Evolutionary conservation across 1,139 yeast genomes (phyloP).

Genomic region (Blastobotrys serpentis): DNA sequence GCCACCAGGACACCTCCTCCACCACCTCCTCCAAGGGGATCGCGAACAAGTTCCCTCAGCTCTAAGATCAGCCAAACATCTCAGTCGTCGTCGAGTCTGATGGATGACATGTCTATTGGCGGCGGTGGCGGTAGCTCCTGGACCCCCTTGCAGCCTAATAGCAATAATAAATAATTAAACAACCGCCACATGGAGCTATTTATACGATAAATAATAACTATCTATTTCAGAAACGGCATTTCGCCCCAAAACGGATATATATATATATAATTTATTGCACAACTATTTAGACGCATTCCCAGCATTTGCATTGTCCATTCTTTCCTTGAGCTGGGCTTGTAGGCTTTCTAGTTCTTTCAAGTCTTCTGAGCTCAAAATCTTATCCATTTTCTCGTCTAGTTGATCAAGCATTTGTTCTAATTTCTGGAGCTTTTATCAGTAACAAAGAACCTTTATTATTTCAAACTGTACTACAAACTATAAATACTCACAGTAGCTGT

Average conservation of each 20-base stretch:
- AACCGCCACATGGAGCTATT: too few species aligned
- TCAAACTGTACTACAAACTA: too few species aligned
- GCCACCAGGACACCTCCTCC: conserved; percentile 19
- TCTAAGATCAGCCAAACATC: not conserved
- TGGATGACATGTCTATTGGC: conserved; percentile 22
- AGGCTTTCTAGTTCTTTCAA: conserved; percentile 23
- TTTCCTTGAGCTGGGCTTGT: conserved; percentile 20
- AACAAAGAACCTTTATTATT: not conserved
- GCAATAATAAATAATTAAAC: not conserved
- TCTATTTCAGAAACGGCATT: too few species aligned
- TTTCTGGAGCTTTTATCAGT: conserved; percentile 24
- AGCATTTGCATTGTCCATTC: conserved; percentile 5
- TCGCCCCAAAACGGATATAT: too few species aligned
- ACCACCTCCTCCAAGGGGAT: conserved; percentile 21
- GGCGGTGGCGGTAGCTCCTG: conserved; percentile 15
- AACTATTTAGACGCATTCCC: too few species aligned
- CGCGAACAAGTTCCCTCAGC: conserved; percentile 12
- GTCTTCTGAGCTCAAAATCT: conserved; percentile 38
- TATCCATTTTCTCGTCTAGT: conserved; percentile 56
- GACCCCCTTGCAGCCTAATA: conserved; percentile 27
- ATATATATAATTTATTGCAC: too few species aligned
- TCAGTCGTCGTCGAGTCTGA: conserved; percentile 19
- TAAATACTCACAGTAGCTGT: conserved; percentile 48
- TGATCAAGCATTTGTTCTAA: conserved; percentile 57
- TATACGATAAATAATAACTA: too few species aligned